Evolutionary conservation across 2,329 filamentous ascomycete genomes (phyloP), one percentile per base, ranked within the genome.

Genomic region (Scortechinia acanthostroma): DNA sequence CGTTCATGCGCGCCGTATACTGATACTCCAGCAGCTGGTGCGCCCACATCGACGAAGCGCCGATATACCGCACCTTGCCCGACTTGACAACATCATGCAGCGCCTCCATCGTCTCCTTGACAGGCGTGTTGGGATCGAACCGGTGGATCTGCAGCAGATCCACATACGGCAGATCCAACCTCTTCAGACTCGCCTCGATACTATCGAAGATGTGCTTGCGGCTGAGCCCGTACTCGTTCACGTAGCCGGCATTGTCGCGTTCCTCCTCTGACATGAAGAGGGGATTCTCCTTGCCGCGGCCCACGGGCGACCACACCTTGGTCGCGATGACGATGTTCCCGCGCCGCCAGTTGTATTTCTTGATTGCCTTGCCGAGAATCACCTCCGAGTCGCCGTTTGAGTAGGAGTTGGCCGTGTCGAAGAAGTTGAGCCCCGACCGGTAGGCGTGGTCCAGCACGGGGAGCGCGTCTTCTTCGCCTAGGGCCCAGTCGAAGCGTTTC

Each of bases 131-230:
- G 0, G 59, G 58, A 49, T 81, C 76, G 44, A 74, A 65, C 4
- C 76, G 66, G 52, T 82, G 77, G 43, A 80, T 73, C 54, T 77
- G 74, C n/a, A 81, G 61, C 2, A 80, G 66, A 55, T 80, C 75
- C 44, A 80, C 74, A 56, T 80, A 80, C 6, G 35, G 35, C 10
- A 40, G 35, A 40, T 19, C 35, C 35, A 40, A 19, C 20, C 35
- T 10, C 20, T 40, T 6, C 17, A 40, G 35, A 19, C 35, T 40
- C 6, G 35, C 35, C 6, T 40, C 35, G 35, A 40, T 19, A 19
- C 35, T 40, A 15, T 40, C 35, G 17, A 40, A 40, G 10, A 40
- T 40, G 17, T 40, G 35, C 17, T 40, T 40, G 6, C 35, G 35
- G 17, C 35, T 40, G 13, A 40, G 17, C 20, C 35, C 35, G 17